These are phyloP conservation scores for Citrullus amarus DNA, from an alignment of 306 rosid species.

Conservation along the genomic window DNA sequence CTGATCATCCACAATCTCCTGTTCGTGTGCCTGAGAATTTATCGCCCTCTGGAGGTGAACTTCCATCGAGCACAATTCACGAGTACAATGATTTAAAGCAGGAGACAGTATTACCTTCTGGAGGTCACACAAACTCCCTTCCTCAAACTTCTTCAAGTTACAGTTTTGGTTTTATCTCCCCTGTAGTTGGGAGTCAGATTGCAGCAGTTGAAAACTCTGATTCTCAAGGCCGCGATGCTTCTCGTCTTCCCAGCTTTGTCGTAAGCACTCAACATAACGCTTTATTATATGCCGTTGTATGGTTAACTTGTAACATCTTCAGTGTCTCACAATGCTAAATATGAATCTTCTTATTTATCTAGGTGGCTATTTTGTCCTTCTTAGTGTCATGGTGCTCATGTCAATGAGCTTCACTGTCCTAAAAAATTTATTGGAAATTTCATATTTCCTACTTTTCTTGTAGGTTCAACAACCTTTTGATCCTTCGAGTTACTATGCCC, in stretches of 20 bases:
- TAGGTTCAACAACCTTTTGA: constrained; percentile 78
- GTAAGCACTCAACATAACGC: constrained; percentile 35
- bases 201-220: constrained; percentile 65
- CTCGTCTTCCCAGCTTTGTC: constrained; percentile 69
- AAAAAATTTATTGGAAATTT: background rate
- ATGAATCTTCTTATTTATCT: background rate
- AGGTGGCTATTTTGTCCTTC: constrained; percentile 13
- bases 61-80: constrained; percentile 47
- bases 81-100: constrained; percentile 60
- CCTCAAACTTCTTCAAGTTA: constrained; percentile 50
- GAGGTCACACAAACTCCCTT: constrained; percentile 55
- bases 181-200: constrained; percentile 68
- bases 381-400: background rate
- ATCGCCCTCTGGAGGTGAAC: constrained; percentile 53
- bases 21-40: constrained; percentile 34
- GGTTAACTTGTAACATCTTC: background rate
- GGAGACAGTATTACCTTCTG: constrained; percentile 52
- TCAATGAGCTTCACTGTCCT: background rate
- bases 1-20: constrained; percentile 58
- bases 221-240: constrained; percentile 59
- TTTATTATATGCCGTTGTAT: background rate
- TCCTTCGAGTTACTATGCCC: constrained; percentile 76
- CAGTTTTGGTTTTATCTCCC: constrained; percentile 63
- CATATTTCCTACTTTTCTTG: constrained; percentile 14
- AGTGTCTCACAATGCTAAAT: background rate